Evolutionary conservation across 768 basidiomycete genomes (phyloP), one percentile per base, ranked within the genome.

Genomic region (Russula abietina): DNA sequence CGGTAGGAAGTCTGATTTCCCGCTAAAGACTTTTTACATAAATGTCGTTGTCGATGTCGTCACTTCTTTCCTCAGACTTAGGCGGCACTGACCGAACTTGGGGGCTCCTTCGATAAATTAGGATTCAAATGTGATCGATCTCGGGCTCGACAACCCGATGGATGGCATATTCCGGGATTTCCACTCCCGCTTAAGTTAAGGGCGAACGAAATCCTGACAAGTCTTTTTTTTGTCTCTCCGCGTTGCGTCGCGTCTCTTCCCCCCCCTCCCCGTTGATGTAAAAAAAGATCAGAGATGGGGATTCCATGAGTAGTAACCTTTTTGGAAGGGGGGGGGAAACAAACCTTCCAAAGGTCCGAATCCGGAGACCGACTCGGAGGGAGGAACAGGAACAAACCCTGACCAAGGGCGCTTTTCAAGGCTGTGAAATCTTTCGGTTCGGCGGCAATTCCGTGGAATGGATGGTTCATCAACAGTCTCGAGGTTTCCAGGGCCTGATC

Each of bases 71-170:
- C 36, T 39, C 39, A 24, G 50, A 52, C 39, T 52, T 50, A 50
- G 24, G 38, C n/a, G 22, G 11, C 33, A 5, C 55, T 9, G 28
- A 28, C 55, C 52, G 6, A 41, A 39, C 39, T 4, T 32, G 51
- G 51, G 32, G 32, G 1, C 14, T 9, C 46, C 33, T 24, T 57
- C 46, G 48, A 59, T 32, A 19, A 39, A 39, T n/a, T 6, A 36
- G 33, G 26, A 39, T 24, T 54, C 30, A 26, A 54, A 33, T 53
- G 32, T 50, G 17, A 26, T 28, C n/a, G 32, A 26, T 54, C 51
- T 55, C 60, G 60, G 60, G 19, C 38, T 61, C 55, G 48, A 24
- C 30, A 61, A 19, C 22, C 61, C 55, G 55, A 46, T 57, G 55
- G 33, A 41, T 59, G 52, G 56, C 61, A 48, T 54, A 22, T 62